Conservation (phyloP, 2,329 filamentous ascomycete species). For the Calycina herbarum region DNA sequence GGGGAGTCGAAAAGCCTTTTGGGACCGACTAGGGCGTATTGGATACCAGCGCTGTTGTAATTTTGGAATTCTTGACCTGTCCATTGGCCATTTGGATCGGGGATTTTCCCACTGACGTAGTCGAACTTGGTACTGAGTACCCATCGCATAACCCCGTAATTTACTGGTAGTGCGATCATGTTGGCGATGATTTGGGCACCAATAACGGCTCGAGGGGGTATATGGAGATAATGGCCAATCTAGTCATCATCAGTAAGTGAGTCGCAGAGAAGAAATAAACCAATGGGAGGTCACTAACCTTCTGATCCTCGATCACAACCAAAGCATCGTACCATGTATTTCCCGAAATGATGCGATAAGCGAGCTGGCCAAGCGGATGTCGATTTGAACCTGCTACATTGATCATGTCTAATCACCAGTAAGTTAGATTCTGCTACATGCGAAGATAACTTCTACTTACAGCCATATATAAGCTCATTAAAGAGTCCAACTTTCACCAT, state of each 20-base stretch:
- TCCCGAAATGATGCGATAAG: conserved; percentile 60
- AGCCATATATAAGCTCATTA: conserved; percentile 60
- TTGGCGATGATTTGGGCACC: conserved; percentile 61
- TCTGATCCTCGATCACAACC: conserved; percentile 60
- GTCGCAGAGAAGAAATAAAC: no score
- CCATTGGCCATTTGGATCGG: conserved; percentile 61
- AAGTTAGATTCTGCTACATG: no score
- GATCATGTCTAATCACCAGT: conserved; percentile 44
- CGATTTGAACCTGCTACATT: conserved; percentile 50
- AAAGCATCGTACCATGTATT: conserved; percentile 62
- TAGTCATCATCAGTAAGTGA: no score
- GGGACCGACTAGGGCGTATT: conserved; percentile 57
- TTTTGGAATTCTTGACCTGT: conserved; percentile 54
- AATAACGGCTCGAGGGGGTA: conserved; percentile 59
- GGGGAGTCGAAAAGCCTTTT: conserved; percentile 20
- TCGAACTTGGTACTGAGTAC: conserved; percentile 56
- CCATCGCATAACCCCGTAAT: conserved; percentile 62
- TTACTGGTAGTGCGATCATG: conserved; percentile 58
- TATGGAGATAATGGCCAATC: conserved; percentile 63
- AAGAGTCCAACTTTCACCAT: conserved; percentile 55
- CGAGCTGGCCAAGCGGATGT: conserved; percentile 57
- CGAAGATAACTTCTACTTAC: conserved; percentile 25
- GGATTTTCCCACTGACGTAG: conserved; percentile 50
- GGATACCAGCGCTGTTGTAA: conserved; percentile 55
- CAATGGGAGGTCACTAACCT: conserved; percentile 31